Conservation (phyloP, 2,329 filamentous ascomycete species). For the Zymoseptoria crescenta region DNA sequence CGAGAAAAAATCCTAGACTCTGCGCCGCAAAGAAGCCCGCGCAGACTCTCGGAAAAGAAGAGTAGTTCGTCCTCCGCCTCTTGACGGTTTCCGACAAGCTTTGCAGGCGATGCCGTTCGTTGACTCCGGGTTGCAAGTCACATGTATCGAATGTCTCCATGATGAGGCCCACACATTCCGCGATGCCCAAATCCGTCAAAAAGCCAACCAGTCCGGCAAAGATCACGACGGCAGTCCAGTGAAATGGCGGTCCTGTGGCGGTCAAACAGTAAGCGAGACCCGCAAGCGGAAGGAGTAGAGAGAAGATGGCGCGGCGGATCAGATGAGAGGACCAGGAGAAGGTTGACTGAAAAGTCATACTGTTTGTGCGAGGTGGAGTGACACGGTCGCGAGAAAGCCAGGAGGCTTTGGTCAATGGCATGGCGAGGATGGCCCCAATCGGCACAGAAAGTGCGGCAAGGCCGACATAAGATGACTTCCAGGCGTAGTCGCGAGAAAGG, state of each 20-base stretch:
- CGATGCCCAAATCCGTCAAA: conserved; percentile 62
- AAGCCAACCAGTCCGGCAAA: conserved; percentile 63
- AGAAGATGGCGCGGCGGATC: conserved; percentile 60
- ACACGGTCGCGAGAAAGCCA: conserved; percentile 59
- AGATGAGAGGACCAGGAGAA: conserved; percentile 66
- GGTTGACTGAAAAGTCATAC: conserved; percentile 58
- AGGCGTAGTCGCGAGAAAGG: conserved; percentile 59
- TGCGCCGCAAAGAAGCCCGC: conserved; percentile 67
- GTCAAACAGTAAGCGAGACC: conserved; percentile 61
- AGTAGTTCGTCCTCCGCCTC: conserved; percentile 59
- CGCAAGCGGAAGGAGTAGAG: conserved; percentile 57
- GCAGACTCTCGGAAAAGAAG: conserved; percentile 64
- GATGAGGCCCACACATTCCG: conserved; percentile 67
- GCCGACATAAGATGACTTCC: conserved; percentile 58
- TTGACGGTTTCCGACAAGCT: conserved; percentile 38
- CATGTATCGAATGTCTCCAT: conserved; percentile 81
- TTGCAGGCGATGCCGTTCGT: conserved; percentile 40
- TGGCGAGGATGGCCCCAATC: conserved; percentile 59
- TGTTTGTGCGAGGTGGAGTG: conserved; percentile 52
- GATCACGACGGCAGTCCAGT: conserved; percentile 55
- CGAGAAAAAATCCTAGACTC: conserved; percentile 59
- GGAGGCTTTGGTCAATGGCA: conserved; percentile 67
- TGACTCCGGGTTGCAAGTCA: conserved; percentile 66
- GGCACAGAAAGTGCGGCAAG: conserved; percentile 58
- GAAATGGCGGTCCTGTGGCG: conserved; percentile 54